Percentiles rank a stretch among this genome's conserved stretches.
phyloP scores from a whole-genome alignment of 768 basidiomycete species.

The Lactarius akahatsu region DNA sequence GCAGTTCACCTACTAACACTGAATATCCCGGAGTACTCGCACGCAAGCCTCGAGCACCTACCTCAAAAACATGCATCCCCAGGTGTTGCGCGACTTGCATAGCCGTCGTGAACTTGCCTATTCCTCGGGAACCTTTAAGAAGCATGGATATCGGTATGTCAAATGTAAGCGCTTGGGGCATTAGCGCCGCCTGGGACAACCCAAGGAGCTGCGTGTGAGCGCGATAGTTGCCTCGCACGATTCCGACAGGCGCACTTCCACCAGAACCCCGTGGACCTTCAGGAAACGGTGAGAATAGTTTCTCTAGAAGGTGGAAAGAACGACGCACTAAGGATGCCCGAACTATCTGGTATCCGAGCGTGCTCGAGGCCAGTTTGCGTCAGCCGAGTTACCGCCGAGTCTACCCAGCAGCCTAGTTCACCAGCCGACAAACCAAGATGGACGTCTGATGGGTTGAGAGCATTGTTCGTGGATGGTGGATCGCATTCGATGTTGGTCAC shows the following conservation, averaged over 20 bases:
- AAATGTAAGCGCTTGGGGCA: slow-evolving; percentile 55
- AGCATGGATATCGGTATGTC: slow-evolving; percentile 69
- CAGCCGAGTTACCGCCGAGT: slow-evolving; percentile 69
- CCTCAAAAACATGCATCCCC: slow-evolving; percentile 81
- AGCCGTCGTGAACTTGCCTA: slow-evolving; percentile 74
- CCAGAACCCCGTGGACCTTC: slow-evolving; percentile 2
- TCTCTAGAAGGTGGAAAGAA: slow-evolving; percentile 1
- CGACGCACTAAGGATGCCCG: slow-evolving; percentile 52
- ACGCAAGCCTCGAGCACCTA: slow-evolving; percentile 33
- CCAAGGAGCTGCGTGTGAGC: slow-evolving; percentile 50
- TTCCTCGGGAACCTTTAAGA: slow-evolving; percentile 75
- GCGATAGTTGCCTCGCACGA: slow-evolving; percentile 31
- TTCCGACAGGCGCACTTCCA: not conserved
- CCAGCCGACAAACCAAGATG: slow-evolving; percentile 59
- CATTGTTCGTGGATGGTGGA: slow-evolving; percentile 42
- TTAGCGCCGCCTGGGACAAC: slow-evolving; percentile 60
- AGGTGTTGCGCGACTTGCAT: slow-evolving; percentile 54
- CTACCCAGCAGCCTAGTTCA: slow-evolving; percentile 84
- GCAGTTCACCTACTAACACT: slow-evolving; percentile 67
- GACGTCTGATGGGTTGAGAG: slow-evolving; percentile 41
- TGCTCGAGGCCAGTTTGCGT: slow-evolving; percentile 79
- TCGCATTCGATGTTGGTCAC: slow-evolving; percentile 76
- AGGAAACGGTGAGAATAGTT: not conserved
- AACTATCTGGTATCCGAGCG: slow-evolving; percentile 53
- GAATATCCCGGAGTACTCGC: slow-evolving; percentile 7